phyloP scores from a whole-genome alignment of 257 asterid genomes.

The Gentiana dahurica region DNA sequence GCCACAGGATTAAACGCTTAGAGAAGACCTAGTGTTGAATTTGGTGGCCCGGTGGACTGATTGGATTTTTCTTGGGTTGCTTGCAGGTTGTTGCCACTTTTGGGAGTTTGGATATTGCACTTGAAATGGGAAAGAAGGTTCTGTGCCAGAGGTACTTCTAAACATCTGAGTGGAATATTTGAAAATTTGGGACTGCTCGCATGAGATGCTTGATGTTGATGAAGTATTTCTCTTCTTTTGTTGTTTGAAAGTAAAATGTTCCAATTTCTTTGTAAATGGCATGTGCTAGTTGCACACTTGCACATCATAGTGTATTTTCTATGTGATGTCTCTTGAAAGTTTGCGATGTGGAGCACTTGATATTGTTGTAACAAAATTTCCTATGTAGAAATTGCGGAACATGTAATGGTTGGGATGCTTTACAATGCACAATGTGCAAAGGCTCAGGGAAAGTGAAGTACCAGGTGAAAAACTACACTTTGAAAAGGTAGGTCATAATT shows the following conservation, averaged over 20 bases:
- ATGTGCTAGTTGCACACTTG: not conserved
- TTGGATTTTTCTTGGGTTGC: constrained; percentile 10
- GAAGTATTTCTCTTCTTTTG: too few relatives aligned
- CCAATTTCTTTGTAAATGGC: not conserved
- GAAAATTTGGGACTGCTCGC: not conserved
- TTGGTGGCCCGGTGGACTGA: not conserved
- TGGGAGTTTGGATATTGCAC: constrained; percentile 81
- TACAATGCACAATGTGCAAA: constrained; percentile 90
- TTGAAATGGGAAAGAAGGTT: constrained; percentile 87
- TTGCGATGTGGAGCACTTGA: constrained; percentile 1
- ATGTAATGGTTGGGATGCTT: constrained; percentile 90
- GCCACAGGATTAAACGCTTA: too few relatives aligned
- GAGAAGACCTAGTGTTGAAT: too few relatives aligned
- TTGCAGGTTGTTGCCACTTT: constrained; percentile 78
- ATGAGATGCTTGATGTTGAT: not conserved
- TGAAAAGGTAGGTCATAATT: constrained; percentile 53
- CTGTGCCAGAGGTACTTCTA: constrained; percentile 62
- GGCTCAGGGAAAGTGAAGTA: constrained; percentile 89
- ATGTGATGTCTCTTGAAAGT: constrained; percentile 1
- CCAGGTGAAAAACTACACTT: constrained; percentile 72
- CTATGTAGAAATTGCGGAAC: constrained; percentile 67
- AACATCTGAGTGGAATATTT: not conserved
- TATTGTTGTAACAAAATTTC: constrained; percentile 2
- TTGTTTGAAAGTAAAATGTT: not conserved
- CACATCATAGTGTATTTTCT: constrained; percentile 2